A percentile compares a stretch with the other conserved stretches of the same genome.
Evolutionary conservation across 106 monocot species (phyloP).

Genomic region (Dioscorea alata): DNA sequence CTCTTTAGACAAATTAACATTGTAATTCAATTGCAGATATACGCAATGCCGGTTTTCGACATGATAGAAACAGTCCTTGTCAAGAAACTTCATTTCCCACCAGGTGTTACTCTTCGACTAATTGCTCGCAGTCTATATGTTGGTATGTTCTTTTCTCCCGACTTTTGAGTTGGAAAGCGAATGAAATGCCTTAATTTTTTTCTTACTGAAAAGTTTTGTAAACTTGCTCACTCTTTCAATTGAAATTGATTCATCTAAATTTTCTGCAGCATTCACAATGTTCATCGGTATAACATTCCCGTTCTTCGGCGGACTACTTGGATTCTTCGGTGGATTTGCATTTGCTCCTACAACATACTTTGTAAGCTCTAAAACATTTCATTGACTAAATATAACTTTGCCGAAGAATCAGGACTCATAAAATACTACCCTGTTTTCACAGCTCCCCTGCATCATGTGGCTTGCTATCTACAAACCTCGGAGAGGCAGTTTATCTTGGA

Average conservation of each 20-base stretch:
- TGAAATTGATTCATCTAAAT: background rate
- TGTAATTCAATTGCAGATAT: conserved; percentile 13
- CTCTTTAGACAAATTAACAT: background rate
- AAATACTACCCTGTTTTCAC: background rate
- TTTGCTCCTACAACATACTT: conserved; percentile 36
- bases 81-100: conserved; percentile 7
- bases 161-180: no score
- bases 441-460: conserved; percentile 88
- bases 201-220: no score
- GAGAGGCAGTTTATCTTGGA: conserved; percentile 60
- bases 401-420: background rate
- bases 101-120: conserved; percentile 15
- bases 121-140: conserved; percentile 19
- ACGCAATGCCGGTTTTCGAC: conserved; percentile 34
- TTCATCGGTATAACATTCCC: conserved; percentile 19
- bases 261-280: conserved; percentile 22
- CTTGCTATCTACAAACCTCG: conserved; percentile 59
- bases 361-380: conserved; percentile 3
- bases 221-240: no score
- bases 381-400: background rate
- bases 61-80: conserved; percentile 23
- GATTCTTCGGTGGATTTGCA: conserved; percentile 33
- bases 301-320: conserved; percentile 27
- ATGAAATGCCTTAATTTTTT: no score
- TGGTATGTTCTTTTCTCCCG: conserved; percentile 6